Conservation (phyloP, 108 stramenopile genomes). For the Aurantiochytrium sp. region DNA sequence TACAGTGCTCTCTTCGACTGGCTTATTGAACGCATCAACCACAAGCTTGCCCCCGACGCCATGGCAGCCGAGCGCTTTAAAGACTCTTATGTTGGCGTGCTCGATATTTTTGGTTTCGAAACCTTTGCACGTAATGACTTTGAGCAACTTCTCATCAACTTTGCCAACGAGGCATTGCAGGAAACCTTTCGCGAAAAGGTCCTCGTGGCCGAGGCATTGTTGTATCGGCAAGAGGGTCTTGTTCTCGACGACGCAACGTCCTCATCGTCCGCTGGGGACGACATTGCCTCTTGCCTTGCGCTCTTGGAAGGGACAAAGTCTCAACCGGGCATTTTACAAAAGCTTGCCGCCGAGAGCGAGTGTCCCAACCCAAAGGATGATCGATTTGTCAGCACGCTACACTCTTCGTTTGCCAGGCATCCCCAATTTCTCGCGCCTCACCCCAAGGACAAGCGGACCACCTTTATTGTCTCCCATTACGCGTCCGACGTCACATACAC, state of each 20-base stretch:
- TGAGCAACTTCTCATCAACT: constrained; percentile 32
- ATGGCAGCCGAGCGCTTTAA: background rate
- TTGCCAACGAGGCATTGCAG: constrained; percentile 27
- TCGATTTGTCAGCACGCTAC: background rate
- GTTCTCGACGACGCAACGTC: background rate
- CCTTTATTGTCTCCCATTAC: constrained; percentile 24
- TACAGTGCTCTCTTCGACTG: constrained; percentile 22
- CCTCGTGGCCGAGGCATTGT: background rate
- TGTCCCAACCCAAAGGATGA: background rate
- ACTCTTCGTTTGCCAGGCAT: background rate
- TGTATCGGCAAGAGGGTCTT: constrained; percentile 17
- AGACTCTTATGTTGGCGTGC: background rate
- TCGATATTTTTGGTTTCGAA: constrained; percentile 31
- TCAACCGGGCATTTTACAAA: background rate
- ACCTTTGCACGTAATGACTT: background rate
- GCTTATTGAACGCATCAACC: constrained; percentile 2
- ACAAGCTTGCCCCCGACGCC: background rate
- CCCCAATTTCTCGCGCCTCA: background rate
- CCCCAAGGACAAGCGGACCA: background rate
- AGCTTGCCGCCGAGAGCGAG: background rate
- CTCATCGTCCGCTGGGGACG: background rate
- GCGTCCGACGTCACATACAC: constrained; percentile 20
- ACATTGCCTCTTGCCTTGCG: background rate
- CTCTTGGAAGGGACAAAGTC: background rate
- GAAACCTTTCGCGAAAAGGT: background rate